These are phyloP conservation scores for Leishmania gerbilli DNA, from an alignment of 208 protist species.

Conservation along the genomic window DNA sequence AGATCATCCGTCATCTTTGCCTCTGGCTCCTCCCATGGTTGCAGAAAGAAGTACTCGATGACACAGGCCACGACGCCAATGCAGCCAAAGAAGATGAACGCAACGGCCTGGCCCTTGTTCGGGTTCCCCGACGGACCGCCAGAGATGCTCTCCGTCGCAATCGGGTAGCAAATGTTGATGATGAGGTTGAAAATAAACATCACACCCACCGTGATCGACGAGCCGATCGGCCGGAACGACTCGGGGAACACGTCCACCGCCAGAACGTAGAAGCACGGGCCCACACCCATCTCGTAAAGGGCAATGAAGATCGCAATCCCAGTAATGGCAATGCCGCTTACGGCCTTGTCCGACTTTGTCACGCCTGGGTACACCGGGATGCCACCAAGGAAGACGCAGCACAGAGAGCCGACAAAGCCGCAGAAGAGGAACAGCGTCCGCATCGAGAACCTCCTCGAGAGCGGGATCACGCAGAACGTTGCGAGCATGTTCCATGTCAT, in stretches of 20 bases:
- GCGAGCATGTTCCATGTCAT: slow-evolving; percentile 68
- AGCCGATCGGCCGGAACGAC: slow-evolving; percentile 60
- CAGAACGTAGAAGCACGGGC: slow-evolving; percentile 63
- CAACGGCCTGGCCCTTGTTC: slow-evolving; percentile 63
- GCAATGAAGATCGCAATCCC: slow-evolving; percentile 65
- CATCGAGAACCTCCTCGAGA: slow-evolving; percentile 48
- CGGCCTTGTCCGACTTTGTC: slow-evolving; percentile 23
- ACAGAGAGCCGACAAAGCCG: slow-evolving; percentile 34
- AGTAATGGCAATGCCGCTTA: slow-evolving; percentile 42
- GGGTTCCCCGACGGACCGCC: slow-evolving; percentile 57
- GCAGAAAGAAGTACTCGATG: slow-evolving; percentile 55
- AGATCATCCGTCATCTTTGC: not conserved
- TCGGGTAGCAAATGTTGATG: slow-evolving; percentile 68
- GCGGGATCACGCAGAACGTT: slow-evolving; percentile 46
- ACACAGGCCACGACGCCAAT: slow-evolving; percentile 48
- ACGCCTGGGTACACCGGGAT: slow-evolving; percentile 64
- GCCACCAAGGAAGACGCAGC: slow-evolving; percentile 56
- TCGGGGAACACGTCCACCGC: slow-evolving; percentile 64
- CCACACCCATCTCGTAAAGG: slow-evolving; percentile 55
- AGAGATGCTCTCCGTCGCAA: slow-evolving; percentile 59
- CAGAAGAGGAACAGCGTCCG: slow-evolving; percentile 46
- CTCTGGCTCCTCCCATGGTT: slow-evolving; percentile 29
- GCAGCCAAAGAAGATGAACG: slow-evolving; percentile 68
- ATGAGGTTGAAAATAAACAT: slow-evolving; percentile 68
- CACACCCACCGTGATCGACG: slow-evolving; percentile 38